These are phyloP conservation scores for Crithidia expoeki DNA, from an alignment of 208 protist genomes.

Conservation along the genomic window DNA sequence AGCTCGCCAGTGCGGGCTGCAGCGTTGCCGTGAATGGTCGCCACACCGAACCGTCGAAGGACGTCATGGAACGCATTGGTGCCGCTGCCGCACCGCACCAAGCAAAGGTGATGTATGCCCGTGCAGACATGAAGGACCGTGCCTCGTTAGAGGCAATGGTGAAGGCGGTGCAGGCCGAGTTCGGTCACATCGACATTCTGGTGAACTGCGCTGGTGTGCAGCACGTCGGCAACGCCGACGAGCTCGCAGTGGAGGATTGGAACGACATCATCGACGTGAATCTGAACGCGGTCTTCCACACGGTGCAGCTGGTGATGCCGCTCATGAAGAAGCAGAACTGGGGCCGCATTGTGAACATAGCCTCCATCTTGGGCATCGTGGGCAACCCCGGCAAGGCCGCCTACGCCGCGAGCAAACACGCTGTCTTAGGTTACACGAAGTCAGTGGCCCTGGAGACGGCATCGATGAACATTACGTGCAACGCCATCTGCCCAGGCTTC, in stretches of 20 bases:
- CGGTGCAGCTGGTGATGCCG: constrained; percentile 41
- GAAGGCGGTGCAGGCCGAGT: constrained; percentile 19
- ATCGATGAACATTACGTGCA: constrained; percentile 43
- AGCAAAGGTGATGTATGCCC: constrained; percentile 28
- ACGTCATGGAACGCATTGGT: constrained; percentile 20
- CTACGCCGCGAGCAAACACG: constrained; percentile 64
- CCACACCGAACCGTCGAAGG: not conserved
- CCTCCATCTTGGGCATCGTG: constrained; percentile 51
- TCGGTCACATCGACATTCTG: constrained; percentile 46
- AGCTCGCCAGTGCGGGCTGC: constrained; percentile 37
- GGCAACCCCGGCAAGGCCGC: constrained; percentile 47
- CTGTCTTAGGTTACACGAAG: constrained; percentile 59
- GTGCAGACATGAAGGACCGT: constrained; percentile 14
- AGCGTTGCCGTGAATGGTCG: constrained; percentile 41
- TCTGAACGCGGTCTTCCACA: constrained; percentile 45
- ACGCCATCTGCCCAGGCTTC: constrained; percentile 52
- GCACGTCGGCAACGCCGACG: constrained; percentile 41
- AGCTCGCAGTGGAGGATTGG: constrained; percentile 46
- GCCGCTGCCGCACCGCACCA: constrained; percentile 22
- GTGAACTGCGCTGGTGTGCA: constrained; percentile 67
- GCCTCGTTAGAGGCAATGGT: constrained; percentile 28
- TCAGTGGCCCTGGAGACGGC: constrained; percentile 52
- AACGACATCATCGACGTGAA: constrained; percentile 52
- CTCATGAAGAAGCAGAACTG: constrained; percentile 38
- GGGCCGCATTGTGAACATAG: constrained; percentile 58